Conservation (phyloP, 225 moss, liverwort and hornwort genomes). For the Lunularia cruciata region DNA sequence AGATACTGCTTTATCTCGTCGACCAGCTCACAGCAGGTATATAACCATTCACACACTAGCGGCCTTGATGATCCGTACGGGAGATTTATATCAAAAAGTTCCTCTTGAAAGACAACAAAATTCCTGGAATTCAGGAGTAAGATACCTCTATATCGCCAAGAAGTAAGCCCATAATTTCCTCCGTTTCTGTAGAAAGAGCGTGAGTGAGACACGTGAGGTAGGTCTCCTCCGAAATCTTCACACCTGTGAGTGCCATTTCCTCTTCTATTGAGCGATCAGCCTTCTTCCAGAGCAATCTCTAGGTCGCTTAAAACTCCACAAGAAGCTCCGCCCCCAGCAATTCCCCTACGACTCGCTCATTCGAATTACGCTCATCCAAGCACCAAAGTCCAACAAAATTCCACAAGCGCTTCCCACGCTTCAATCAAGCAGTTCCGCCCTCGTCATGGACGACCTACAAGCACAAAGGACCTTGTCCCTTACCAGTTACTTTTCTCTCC, state of each 20-base stretch:
- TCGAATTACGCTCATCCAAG: no score
- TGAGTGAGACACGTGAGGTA: conserved; percentile 92
- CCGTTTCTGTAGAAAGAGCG: conserved; percentile 91
- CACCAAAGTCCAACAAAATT: no score
- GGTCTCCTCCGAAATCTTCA: conserved; percentile 86
- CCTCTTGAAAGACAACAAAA: no score
- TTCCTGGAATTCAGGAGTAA: background rate
- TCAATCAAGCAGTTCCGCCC: background rate
- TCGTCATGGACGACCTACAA: background rate
- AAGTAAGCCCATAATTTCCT: conserved; percentile 98
- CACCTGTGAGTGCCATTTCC: conserved; percentile 71
- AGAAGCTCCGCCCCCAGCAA: no score
- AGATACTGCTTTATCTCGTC: no score
- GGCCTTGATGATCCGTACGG: no score
- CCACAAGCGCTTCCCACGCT: conserved; percentile 8
- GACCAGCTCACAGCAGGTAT: no score
- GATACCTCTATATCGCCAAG: conserved; percentile 78
- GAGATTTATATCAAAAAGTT: no score
- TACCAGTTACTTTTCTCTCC: background rate
- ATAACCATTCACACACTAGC: no score
- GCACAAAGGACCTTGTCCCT: background rate
- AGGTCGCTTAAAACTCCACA: no score
- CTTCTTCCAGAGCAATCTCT: no score
- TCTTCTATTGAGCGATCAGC: background rate
- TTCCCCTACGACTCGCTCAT: no score